Percentiles rank a stretch among this genome's conserved stretches.
phyloP scores from a whole-genome alignment of 495 filamentous ascomycete genomes.

The Pseudotulostoma volvatum region DNA sequence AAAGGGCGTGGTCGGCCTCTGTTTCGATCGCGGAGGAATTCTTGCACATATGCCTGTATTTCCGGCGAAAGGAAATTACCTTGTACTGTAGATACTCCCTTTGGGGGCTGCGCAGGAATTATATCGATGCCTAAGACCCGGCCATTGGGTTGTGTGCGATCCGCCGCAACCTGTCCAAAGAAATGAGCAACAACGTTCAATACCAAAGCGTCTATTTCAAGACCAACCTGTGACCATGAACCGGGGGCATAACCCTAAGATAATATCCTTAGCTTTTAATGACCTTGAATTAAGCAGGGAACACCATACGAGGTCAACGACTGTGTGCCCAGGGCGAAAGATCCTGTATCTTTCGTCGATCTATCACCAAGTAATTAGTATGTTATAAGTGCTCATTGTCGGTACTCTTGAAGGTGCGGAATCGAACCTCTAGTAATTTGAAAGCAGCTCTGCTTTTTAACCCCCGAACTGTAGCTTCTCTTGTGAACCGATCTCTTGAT shows the following conservation, averaged over 20 bases:
- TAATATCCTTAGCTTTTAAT: no score
- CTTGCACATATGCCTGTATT: conserved; percentile 58
- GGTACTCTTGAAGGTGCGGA: no score
- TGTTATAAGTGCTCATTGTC: no score
- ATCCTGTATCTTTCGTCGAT: conserved; percentile 67
- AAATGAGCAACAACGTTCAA: conserved; percentile 1
- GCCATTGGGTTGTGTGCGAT: conserved; percentile 56
- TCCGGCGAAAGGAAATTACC: conserved; percentile 65
- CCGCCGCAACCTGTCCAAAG: conserved; percentile 53
- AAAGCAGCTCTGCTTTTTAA: conserved; percentile 84
- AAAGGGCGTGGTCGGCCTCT: conserved; percentile 34
- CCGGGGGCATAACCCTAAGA: conserved; percentile 81
- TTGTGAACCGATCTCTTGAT: conserved; percentile 47
- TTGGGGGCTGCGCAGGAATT: conserved; percentile 77
- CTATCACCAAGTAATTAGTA: no score
- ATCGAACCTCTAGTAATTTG: conserved; percentile 72
- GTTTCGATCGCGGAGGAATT: conserved; percentile 50
- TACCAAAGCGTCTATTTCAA: conserved; percentile 1
- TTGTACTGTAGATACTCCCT: conserved; percentile 80
- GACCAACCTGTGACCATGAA: conserved; percentile 71
- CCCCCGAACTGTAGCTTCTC: conserved; percentile 53
- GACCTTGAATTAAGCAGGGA: no score
- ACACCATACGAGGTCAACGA: conserved; percentile 61
- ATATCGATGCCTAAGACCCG: conserved; percentile 82
- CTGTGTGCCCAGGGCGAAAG: conserved; percentile 63